Percentiles rank a stretch among this genome's conserved stretches.
phyloP scores from a whole-genome alignment of 345 rosid genomes.

The Pistacia atlantica region DNA sequence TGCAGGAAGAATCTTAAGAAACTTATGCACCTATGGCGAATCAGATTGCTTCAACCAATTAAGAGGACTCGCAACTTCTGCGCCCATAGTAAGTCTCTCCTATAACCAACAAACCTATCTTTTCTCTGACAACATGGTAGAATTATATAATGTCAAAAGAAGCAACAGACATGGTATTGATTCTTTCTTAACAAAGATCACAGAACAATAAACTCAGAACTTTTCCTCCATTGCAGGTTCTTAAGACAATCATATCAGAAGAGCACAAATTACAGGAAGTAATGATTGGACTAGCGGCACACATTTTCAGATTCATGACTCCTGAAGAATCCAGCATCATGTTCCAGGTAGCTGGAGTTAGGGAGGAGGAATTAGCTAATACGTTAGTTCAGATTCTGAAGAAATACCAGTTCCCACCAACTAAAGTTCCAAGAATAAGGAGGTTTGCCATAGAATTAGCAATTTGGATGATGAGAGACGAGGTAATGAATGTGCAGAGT shows the following conservation, averaged over 20 bases:
- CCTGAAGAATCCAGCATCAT: conserved; percentile 47
- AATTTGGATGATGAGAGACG: conserved; percentile 77
- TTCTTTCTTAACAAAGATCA: neutral
- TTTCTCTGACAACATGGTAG: neutral
- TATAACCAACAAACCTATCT: neutral
- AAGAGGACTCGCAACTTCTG: conserved; percentile 54
- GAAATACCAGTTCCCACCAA: conserved; percentile 57
- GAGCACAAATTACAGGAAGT: conserved; percentile 86
- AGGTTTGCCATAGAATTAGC: conserved; percentile 79
- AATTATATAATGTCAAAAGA: neutral
- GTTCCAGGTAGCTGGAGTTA: conserved; percentile 49
- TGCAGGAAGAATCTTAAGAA: conserved; percentile 77
- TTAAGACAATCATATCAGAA: conserved; percentile 59
- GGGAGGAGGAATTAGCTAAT: conserved; percentile 48
- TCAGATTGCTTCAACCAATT: conserved; percentile 53
- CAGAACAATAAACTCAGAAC: neutral
- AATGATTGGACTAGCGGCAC: conserved; percentile 71
- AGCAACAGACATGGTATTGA: neutral
- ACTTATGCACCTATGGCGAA: conserved; percentile 59
- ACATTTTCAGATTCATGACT: conserved; percentile 61
- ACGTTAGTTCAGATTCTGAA: conserved; percentile 52
- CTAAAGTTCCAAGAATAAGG: conserved; percentile 81
- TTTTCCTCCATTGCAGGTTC: conserved; percentile 51
- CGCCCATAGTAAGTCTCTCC: conserved; percentile 59
- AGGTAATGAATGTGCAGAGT: conserved; percentile 26